Evolutionary conservation across 2,329 filamentous ascomycete genomes (phyloP), one percentile per base, ranked within the genome.

Genomic region (Coccinonectria pachysandricola): DNA sequence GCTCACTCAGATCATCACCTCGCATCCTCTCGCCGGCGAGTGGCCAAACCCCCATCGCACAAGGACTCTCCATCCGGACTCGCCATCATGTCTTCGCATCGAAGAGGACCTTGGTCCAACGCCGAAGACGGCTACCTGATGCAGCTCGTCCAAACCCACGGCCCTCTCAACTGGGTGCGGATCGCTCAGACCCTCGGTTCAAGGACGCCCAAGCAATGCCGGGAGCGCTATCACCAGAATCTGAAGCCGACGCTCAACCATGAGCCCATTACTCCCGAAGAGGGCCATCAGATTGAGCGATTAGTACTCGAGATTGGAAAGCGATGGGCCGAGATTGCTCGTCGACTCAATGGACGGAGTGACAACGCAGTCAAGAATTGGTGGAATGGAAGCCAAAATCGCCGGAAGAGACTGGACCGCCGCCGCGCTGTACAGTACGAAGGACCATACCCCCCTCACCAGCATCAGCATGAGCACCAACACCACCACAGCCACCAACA

Each of bases 321-420:
- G 62, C 75, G 81, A 30, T 95, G 87, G 87, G 87, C 87, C 3
- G 85, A 95, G 50, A 95, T 95, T 48, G 84, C 87, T 22, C 71
- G 87, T 40, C 68, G 75, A 23, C 68, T 95, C 12, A 70, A 79
- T 28, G 85, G 85, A 39, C 79, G 87, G 48, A 93, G 86, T 54
- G 87, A 95, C 62, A 95, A 95, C 48, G 81, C 84, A 15, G 84
- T 95, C 37, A 95, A 95, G 71, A 95, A 95, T 56, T 95, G 86
- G 85, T 94, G 83, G 83, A 94, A 94, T 51, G 86, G 87, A 25
- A 83, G 79, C 51, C 81, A 87, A 68, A 94, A 94, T 60, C 75
- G 86, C 46, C 69, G 79, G 46, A 68, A 64, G 47, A 62, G 75
- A 39, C 53, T 63, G 27, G 50, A 59, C 36, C 54, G 61, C 19